phyloP scores from a whole-genome alignment of 1,284 basidiomycete species.

The Violaceomyces palustris region DNA sequence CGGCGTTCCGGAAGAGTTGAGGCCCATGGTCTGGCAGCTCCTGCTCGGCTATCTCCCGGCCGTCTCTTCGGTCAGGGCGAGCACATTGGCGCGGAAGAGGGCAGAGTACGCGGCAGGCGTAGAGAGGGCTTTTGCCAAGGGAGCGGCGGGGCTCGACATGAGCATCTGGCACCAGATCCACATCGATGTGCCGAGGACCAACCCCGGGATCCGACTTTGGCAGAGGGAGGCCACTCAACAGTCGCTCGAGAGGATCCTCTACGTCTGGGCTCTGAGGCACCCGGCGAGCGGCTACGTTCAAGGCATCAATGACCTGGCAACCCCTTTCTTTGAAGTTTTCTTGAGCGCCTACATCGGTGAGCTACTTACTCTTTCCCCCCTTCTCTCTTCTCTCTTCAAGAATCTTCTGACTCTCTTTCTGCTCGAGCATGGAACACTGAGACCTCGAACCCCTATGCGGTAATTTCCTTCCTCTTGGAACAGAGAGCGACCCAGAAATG shows the following conservation, averaged over 20 bases:
- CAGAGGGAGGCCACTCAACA: conserved; percentile 48
- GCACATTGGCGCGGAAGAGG: conserved; percentile 79
- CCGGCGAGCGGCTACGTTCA: conserved; percentile 52
- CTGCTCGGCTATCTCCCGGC: conserved; percentile 82
- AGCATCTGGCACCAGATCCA: conserved; percentile 51
- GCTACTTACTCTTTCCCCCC: too few species aligned
- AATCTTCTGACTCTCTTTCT: too few species aligned
- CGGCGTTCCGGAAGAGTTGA: conserved; percentile 79
- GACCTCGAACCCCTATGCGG: too few species aligned
- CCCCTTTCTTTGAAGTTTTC: conserved; percentile 52
- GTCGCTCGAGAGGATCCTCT: conserved; percentile 49
- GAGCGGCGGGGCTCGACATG: conserved; percentile 38
- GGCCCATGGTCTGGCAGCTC: conserved; percentile 90
- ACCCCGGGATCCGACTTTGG: conserved; percentile 50
- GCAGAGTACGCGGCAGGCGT: conserved; percentile 86
- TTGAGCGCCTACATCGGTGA: conserved; percentile 48
- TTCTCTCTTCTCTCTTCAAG: too few species aligned
- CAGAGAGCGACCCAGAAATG: conserved; percentile 36
- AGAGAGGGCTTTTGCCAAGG: conserved; percentile 81
- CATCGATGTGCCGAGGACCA: conserved; percentile 52
- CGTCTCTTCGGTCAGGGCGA: conserved; percentile 68
- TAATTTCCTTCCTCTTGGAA: not conserved
- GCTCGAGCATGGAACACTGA: too few species aligned
- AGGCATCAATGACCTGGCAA: conserved; percentile 52
- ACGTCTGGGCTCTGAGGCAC: conserved; percentile 52